phyloP scores from a whole-genome alignment of 257 asterid species.

The Apocynum venetum region DNA sequence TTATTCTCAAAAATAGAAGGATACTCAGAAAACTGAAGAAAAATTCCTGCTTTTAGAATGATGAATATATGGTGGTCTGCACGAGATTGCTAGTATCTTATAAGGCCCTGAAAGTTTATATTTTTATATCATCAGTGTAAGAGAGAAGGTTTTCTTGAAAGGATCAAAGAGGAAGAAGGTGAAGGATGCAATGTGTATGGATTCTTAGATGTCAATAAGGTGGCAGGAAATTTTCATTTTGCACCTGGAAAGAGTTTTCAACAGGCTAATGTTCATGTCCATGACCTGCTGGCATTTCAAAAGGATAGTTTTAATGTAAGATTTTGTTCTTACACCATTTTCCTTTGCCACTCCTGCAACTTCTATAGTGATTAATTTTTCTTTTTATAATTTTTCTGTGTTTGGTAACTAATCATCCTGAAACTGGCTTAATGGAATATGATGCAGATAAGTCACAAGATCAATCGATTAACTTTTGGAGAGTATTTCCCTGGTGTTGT shows the following conservation, averaged over 20 bases:
- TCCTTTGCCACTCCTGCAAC: neutral
- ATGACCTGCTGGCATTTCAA: slow-evolving; percentile 84
- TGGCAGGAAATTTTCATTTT: slow-evolving; percentile 96
- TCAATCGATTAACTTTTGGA: slow-evolving; percentile 82
- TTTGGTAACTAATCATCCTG: slow-evolving; percentile 3
- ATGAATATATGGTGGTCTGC: slow-evolving; percentile 2
- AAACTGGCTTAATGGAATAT: slow-evolving; percentile 18
- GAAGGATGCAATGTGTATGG: slow-evolving; percentile 96
- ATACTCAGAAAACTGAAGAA: neutral
- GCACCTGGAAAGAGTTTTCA: slow-evolving; percentile 99
- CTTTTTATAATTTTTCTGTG: neutral
- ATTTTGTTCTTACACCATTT: slow-evolving; percentile 17
- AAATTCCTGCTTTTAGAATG: neutral
- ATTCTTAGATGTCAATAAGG: slow-evolving; percentile 89
- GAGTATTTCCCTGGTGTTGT: slow-evolving; percentile 91
- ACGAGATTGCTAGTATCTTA: neutral
- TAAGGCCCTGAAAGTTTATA: slow-evolving; percentile 3
- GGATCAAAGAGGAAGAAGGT: slow-evolving; percentile 89
- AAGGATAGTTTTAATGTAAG: slow-evolving; percentile 97
- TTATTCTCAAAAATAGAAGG: neutral
- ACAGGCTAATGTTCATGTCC: slow-evolving; percentile 84
- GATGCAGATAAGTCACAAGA: slow-evolving; percentile 81
- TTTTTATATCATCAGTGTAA: slow-evolving; percentile 58
- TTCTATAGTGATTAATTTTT: neutral
- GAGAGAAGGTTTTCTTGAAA: slow-evolving; percentile 96